These are phyloP conservation scores for Torrubiella hemipterigena DNA, from an alignment of 2,329 filamentous ascomycete genomes.

Conservation along the genomic window DNA sequence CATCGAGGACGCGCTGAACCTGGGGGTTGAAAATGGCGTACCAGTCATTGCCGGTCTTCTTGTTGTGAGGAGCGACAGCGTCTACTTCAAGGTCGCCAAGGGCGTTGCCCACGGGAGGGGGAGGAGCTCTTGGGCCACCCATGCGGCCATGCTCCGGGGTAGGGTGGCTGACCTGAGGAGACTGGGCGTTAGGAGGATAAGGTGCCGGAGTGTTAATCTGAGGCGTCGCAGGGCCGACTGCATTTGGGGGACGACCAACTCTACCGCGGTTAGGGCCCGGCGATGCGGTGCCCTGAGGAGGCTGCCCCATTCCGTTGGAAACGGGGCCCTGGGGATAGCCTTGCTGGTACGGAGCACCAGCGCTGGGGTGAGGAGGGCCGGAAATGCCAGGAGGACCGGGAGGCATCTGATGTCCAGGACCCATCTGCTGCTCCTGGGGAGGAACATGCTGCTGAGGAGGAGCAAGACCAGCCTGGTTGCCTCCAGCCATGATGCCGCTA, in stretches of 20 bases:
- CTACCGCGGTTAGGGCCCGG: constrained; percentile 72
- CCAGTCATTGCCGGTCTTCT: constrained; percentile 87
- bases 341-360: constrained; percentile 61
- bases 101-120: constrained; percentile 43
- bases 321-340: constrained; percentile 48
- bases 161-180: constrained; percentile 78
- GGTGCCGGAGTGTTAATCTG: constrained; percentile 83
- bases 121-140: constrained; percentile 35
- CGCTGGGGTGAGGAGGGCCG: constrained; percentile 45
- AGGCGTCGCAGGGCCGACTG: constrained; percentile 66
- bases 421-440: constrained; percentile 50
- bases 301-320: constrained; percentile 68
- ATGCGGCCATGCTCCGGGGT: constrained; percentile 55
- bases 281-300: constrained; percentile 74
- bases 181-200: constrained; percentile 73
- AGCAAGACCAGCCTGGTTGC: constrained; percentile 70
- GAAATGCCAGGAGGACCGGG: constrained; percentile 62
- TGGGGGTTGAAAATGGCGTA: constrained; percentile 94
- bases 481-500: constrained; percentile 88
- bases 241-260: constrained; percentile 51
- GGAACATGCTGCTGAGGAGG: constrained; percentile 64
- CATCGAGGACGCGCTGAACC: constrained; percentile 79
- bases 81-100: constrained; percentile 82
- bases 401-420: constrained; percentile 44
- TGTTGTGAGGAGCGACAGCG: constrained; percentile 70